Evolutionary conservation across 2,329 filamentous ascomycete species (phyloP), one percentile per base, ranked within the genome.

Genomic region (Zymoseptoria ardabiliae): DNA sequence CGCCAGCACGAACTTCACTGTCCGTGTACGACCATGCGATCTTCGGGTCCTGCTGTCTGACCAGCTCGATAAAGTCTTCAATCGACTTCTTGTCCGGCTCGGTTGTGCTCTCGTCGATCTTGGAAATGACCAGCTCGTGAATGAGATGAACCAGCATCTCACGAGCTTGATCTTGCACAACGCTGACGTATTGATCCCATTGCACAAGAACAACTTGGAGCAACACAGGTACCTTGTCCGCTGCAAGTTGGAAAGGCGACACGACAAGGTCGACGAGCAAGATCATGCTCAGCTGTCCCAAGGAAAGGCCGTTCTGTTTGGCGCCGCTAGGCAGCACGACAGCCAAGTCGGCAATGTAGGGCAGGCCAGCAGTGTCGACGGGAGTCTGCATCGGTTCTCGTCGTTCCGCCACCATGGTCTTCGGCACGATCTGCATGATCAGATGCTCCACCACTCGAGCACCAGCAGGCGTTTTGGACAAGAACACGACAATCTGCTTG

Each of bases 81-180:
- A 97, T 92, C 0, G 85, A 83, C 62, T 85, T 82, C 70, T 90
- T 91, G 55, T 85, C 85, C 2, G 85, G 84, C 19, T 80, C 81
- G 6, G 86, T 82, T 53, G 76, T 76, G 59, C 90, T 85, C 58
- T 95, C 89, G 60, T 96, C 86, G 52, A 87, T 80, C 67, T 84
- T 85, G 1, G 85, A 86, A 25, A 97, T 91, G 45, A 99, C 91
- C 6, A 97, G 81, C 73, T 97, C 94, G 68, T 99, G 94, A 53
- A 99, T 95, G 19, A 99, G 82, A 77, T 99, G 94, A 1, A 99
- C 92, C 17, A 99, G 83, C 92, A 99, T 96, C 74, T 99, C 94
- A 54, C 92, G 86, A 28, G 95, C 92, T 73, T 99, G 93, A 66
- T 97, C 94, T 73, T 97, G 93, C 1, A 99, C 94, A 10, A 97